Conservation (phyloP, 305 asterid genomes). For the Vinca major region DNA sequence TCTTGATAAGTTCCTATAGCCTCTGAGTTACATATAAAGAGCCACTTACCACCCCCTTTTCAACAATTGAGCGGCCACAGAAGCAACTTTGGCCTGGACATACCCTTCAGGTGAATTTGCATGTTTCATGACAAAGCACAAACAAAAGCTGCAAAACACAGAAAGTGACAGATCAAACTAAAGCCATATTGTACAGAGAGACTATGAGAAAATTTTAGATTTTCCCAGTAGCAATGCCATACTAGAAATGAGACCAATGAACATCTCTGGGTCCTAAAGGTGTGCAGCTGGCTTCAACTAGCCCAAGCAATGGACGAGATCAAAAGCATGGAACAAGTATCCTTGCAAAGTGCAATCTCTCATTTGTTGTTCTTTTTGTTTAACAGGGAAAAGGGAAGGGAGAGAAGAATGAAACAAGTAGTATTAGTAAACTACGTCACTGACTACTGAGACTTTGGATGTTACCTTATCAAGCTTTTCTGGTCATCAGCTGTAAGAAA, state of each 20-base stretch:
- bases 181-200: not conserved
- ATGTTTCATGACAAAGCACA: slow-evolving; percentile 61
- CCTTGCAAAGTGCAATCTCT: not conserved
- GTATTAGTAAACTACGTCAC: not conserved
- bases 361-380: not conserved
- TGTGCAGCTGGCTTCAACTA: not conserved
- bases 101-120: slow-evolving; percentile 70
- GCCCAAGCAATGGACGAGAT: not conserved
- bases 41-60: slow-evolving; percentile 88
- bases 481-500: slow-evolving; percentile 56
- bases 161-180: slow-evolving; percentile 11
- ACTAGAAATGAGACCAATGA: not conserved
- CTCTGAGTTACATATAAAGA: slow-evolving; percentile 17
- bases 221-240: not conserved
- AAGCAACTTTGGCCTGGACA: slow-evolving; percentile 71
- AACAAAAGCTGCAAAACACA: slow-evolving; percentile 63
- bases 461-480: slow-evolving; percentile 67
- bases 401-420: not conserved
- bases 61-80: slow-evolving; percentile 86
- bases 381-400: not conserved
- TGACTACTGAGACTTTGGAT: not conserved
- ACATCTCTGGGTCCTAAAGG: not conserved
- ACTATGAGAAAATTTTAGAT: not conserved
- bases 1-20: slow-evolving; percentile 8
- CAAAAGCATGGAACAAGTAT: not conserved